Base-by-base conservation (phyloP, 306 rosid genomes). In the Gastrolobium villosum region DNA sequence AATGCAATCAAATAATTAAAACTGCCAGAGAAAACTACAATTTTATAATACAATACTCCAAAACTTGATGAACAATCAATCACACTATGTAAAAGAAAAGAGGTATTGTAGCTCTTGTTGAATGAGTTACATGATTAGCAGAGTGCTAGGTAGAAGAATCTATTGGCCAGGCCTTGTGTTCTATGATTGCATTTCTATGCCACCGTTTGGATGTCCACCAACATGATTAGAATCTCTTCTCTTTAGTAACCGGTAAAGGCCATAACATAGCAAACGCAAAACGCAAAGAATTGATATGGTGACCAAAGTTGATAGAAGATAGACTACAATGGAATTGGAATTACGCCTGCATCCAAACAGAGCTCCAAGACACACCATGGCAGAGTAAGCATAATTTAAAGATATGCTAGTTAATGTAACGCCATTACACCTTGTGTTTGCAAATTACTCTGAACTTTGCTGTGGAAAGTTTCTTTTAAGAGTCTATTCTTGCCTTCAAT, bases 331-430 rank as follows among this genome's bases (percentile, higher is more conserved):
- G 43, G 88, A 63, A 57, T 70, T 78, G 10, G 88, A 82, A 41
- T 20, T 20, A 20, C 72, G 68, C 62, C 5, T 82, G 86, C 88
- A 85, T 65, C 88, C 86, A 78, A 85, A 85, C 50, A 85, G 13
- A 46, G 78, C 84, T 48, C 84, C 88, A 4, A 78, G 66, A 70
- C 88, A 85, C 76, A 82, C 86, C 88, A 85, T 78, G 35, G 59
- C 64, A 65, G 46, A 70, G 60, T 52, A 30, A 5, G 8, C 81
- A 76, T 69, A 20, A 11, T 49, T 46, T 4, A 30, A 45, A 65
- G 4, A 37, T 65, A 48, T 35, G 28, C 50, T 15, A 49, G 30
- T 15, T 32, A 8, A 10, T 44, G 2, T 7, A 8, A 74, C 10
- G 3, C 5, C 31, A 20, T 10, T 43, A 28, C 13, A 30, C 5